A percentile compares a stretch with the other conserved stretches of the same genome.
Conservation (phyloP, 2,329 filamentous ascomycete genomes). For the Clonostachys rosea region DNA sequence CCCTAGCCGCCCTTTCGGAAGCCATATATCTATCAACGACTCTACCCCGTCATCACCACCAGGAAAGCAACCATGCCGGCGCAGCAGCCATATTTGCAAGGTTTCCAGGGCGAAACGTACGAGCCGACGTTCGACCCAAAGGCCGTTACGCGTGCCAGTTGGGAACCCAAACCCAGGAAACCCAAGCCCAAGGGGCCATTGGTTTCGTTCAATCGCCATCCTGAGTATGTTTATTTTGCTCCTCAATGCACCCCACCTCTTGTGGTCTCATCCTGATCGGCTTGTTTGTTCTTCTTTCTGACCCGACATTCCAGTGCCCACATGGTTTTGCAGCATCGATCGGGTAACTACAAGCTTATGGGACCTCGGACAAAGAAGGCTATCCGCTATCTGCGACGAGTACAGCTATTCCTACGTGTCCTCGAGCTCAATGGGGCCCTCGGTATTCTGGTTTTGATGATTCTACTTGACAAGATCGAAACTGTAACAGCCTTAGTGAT, state of each 20-base stretch:
- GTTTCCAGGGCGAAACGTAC: too few species aligned
- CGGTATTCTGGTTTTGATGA: conserved; percentile 69
- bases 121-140: conserved; percentile 74
- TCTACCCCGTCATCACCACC: too few species aligned
- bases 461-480: conserved; percentile 69
- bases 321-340: conserved; percentile 57
- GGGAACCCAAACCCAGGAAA: conserved; percentile 55
- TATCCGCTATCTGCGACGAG: conserved; percentile 64
- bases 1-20: too few species aligned
- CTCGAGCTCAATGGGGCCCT: conserved; percentile 64
- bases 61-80: too few species aligned
- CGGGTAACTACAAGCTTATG: conserved; percentile 60
- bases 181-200: conserved; percentile 70
- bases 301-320: conserved; percentile 41
- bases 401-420: conserved; percentile 65
- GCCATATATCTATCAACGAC: too few species aligned
- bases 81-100: too few species aligned
- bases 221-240: conserved; percentile 57
- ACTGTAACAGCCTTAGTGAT: conserved; percentile 68
- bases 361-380: conserved; percentile 63
- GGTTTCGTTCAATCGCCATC: conserved; percentile 79
- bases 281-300: too few species aligned
- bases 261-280: too few species aligned
- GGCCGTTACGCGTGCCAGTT: conserved; percentile 76
- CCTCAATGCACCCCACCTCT: background rate